Conservation (phyloP, 148 eudicot genomes). For the Tetragonia tetragonoides region DNA sequence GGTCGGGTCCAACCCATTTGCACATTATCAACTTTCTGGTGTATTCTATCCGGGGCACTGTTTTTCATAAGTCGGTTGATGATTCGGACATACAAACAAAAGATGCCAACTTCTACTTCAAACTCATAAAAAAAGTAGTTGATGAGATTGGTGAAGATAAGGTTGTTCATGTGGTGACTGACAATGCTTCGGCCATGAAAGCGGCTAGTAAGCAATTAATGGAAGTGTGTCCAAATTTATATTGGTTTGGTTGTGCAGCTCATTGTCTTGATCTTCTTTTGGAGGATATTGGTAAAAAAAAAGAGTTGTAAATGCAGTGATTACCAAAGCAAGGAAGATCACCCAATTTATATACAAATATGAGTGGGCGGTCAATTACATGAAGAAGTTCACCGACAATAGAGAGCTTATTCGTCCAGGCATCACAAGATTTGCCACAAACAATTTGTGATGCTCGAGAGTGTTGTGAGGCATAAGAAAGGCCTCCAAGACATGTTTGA, state of each 20-base stretch:
- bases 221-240: no score
- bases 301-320: no score
- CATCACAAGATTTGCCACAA: background rate
- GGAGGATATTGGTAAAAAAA: no score
- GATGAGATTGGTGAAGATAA: slow-evolving; percentile 8
- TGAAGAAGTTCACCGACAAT: background rate
- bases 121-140: slow-evolving; percentile 9
- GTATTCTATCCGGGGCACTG: slow-evolving; percentile 13
- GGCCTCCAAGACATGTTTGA: slow-evolving; percentile 5
- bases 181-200: background rate
- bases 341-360: no score
- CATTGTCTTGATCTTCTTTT: no score
- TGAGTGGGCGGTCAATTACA: no score
- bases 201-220: background rate
- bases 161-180: background rate
- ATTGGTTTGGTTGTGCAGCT: no score
- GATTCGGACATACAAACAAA: background rate
- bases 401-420: background rate
- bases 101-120: background rate
- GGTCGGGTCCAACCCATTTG: slow-evolving; percentile 11
- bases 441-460: background rate
- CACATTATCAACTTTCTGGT: slow-evolving; percentile 7
- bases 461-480: background rate
- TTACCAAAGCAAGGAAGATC: no score
- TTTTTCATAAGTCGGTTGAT: slow-evolving; percentile 8